Evolutionary conservation across 352 stramenopile genomes (phyloP).

Genomic region (Pythium insidiosum): DNA sequence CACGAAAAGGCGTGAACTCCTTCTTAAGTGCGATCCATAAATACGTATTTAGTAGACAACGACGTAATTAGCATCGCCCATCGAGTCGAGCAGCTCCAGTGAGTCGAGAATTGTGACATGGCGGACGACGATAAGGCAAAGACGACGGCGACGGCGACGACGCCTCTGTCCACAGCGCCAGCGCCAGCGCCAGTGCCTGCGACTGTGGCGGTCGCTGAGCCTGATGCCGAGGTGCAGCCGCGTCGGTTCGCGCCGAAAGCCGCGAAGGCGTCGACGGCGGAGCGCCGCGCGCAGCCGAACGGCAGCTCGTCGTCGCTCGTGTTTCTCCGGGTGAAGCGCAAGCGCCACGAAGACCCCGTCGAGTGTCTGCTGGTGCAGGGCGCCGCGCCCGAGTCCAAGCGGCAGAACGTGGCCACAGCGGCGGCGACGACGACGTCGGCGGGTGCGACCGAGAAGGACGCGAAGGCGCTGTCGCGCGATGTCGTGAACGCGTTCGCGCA

Average conservation of each 20-base stretch:
- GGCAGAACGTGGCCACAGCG: neutral
- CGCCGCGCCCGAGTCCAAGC: slow-evolving; percentile 24
- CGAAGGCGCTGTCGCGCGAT: slow-evolving; percentile 10
- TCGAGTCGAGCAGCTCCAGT: too few species aligned
- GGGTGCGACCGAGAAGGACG: neutral
- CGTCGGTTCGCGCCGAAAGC: slow-evolving; percentile 14
- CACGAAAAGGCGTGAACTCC: neutral
- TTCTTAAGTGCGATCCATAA: slow-evolving; percentile 1
- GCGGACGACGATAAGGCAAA: too few species aligned
- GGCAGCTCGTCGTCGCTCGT: slow-evolving; percentile 28
- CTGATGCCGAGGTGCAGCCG: too few species aligned
- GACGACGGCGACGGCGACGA: too few species aligned
- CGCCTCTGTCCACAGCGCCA: too few species aligned
- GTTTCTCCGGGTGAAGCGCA: slow-evolving; percentile 77
- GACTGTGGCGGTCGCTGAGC: too few species aligned
- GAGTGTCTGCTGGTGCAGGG: slow-evolving; percentile 59
- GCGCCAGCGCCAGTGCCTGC: too few species aligned
- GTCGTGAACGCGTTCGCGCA: slow-evolving; percentile 52
- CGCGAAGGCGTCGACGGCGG: slow-evolving; percentile 5
- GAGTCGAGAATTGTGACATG: too few species aligned
- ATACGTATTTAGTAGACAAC: too few species aligned
- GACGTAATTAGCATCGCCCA: too few species aligned
- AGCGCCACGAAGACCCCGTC: slow-evolving; percentile 73
- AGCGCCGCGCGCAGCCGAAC: neutral
- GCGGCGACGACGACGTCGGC: neutral